Percentiles rank a stretch among this genome's conserved stretches.
phyloP scores from a whole-genome alignment of 805 yeast species.

The Ogataea sp. region DNA sequence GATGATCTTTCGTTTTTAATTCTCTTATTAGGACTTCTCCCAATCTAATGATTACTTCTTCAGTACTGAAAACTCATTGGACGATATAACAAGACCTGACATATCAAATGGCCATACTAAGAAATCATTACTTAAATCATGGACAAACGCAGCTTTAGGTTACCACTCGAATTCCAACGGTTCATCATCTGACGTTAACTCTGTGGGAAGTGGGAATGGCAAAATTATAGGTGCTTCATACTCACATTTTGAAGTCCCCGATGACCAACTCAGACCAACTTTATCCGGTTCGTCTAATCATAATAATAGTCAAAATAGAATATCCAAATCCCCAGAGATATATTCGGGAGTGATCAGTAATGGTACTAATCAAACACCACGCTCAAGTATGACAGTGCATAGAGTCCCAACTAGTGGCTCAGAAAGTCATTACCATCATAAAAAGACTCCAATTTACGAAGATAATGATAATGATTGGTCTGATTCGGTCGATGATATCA shows the following conservation, averaged over 20 bases:
- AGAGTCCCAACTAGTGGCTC: constrained; percentile 10
- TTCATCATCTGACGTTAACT: too few relatives aligned
- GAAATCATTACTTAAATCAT: constrained; percentile 18
- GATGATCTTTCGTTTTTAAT: constrained; percentile 1
- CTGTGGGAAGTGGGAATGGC: too few relatives aligned
- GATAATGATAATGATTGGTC: constrained; percentile 94
- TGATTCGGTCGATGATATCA: constrained; percentile 52
- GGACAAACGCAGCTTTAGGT: constrained; percentile 10
- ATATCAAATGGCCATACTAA: constrained; percentile 5
- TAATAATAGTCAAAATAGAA: constrained; percentile 6
- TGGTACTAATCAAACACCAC: constrained; percentile 5
- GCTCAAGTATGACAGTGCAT: constrained; percentile 8
- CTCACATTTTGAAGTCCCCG: constrained; percentile 40
- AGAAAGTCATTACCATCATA: too few relatives aligned
- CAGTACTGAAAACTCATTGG: constrained; percentile 6
- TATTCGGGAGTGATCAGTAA: neutral
- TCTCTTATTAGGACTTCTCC: constrained; percentile 16
- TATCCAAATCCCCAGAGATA: constrained; percentile 4
- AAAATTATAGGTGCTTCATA: constrained; percentile 48
- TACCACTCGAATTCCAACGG: neutral
- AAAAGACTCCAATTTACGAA: constrained; percentile 32
- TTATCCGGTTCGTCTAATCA: neutral
- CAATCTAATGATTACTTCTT: constrained; percentile 23
- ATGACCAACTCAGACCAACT: too few relatives aligned
- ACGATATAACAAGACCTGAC: neutral